Base-by-base conservation (phyloP, 176 grass and related monocot genomes). In the Ampelocalamus luodianensis region DNA sequence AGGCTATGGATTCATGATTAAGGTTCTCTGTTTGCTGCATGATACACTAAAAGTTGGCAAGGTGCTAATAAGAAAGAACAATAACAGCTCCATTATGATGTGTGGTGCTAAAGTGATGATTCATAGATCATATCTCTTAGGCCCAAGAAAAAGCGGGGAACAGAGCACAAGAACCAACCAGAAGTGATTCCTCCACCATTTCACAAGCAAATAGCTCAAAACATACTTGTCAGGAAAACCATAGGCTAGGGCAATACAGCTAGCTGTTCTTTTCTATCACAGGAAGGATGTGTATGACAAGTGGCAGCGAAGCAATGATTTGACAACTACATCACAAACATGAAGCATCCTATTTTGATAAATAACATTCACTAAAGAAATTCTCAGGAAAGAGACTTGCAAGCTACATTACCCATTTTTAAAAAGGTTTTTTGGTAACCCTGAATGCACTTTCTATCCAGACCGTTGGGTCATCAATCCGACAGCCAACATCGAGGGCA, bases 151-250 rank as follows among this genome's bases (percentile, higher is more conserved):
- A 80, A 75, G 74, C 8, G 38, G 62, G 74, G 20, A 10, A 42
- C 14, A 51, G 7, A 75, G 49, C n/a, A 85, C 71, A 61, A 68
- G 38, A 66, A 45, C 36, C 78, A 87, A n/a, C 5, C 46, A 43
- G 18, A 81, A 76, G 71, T 71, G 77, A 89, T 82, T 77, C 83
- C 62, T 81, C 63, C 56, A 69, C 51, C 53, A 66, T 65, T 7
- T 84, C 44, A 74, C 82, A 81, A 37, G 71, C 36, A 86, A 86
- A 82, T 72, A 72, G 72, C 26, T 82, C 64, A 77, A 80, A 78
- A 53, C 68, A 67, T 59, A 58, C 43, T 64, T 69, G 5, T 65
- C 37, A 77, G 74, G n/a, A 82, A 77, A 64, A 81, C 12, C 34
- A 85, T 43, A 70, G 38, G 64, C 6, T 82, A 86, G 64, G 71